These are phyloP conservation scores for Alternaria sp. DNA, from an alignment of 2,329 filamentous ascomycete genomes.

Conservation along the genomic window DNA sequence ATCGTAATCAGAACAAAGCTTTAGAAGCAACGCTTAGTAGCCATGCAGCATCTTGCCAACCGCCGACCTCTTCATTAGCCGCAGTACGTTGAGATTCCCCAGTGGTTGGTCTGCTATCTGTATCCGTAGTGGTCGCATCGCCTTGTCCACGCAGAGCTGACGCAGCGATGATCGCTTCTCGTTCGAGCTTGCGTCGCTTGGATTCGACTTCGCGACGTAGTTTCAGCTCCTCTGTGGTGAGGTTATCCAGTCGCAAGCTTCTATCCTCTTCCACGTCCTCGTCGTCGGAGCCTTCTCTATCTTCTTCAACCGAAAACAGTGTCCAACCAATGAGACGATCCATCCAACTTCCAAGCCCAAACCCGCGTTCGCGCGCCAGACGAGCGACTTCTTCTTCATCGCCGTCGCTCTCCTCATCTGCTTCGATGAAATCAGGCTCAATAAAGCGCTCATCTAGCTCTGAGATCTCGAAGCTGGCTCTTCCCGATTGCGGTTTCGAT, in stretches of 20 bases:
- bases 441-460: constrained; percentile 36
- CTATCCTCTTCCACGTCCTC: constrained; percentile 43
- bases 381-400: constrained; percentile 64
- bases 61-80: constrained; percentile 51
- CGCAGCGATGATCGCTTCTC: constrained; percentile 47
- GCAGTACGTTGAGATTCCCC: constrained; percentile 22
- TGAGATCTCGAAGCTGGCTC: constrained; percentile 44
- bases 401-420: constrained; percentile 52
- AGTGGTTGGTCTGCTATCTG: constrained; percentile 24
- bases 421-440: constrained; percentile 62
- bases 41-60: constrained; percentile 69
- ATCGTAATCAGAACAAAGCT: constrained; percentile 45
- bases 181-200: constrained; percentile 47
- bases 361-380: constrained; percentile 61
- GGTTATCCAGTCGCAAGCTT: constrained; percentile 32
- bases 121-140: constrained; percentile 17
- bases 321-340: constrained; percentile 67
- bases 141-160: constrained; percentile 25
- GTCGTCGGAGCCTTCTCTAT: constrained; percentile 48
- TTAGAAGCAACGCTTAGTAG: constrained; percentile 63
- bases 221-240: constrained; percentile 50
- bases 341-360: constrained; percentile 65
- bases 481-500: constrained; percentile 26
- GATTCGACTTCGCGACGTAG: constrained; percentile 51
- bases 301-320: constrained; percentile 63